Evolutionary conservation across 2,329 filamentous ascomycete genomes (phyloP), one percentile per base, ranked within the genome.

Genomic region (Berkeleyomyces basicola): DNA sequence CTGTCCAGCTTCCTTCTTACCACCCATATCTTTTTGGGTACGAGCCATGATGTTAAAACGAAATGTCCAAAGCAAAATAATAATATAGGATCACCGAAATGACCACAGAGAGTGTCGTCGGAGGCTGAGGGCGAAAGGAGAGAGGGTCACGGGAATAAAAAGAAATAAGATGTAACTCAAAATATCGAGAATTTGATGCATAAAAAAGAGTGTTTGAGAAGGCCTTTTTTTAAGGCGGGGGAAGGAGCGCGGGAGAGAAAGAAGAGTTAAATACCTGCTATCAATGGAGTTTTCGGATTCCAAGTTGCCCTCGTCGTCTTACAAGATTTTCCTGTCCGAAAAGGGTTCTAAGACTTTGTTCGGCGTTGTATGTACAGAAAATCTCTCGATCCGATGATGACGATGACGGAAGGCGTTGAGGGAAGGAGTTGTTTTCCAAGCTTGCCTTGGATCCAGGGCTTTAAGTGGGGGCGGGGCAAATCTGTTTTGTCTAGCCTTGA

Each of bases 1-100:
- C 74, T 96, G 90, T 67, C 92, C 93, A 7, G 86, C 83, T 2
- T 77, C 90, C 78, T 97, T 97, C 76, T 96, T 97, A 73, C 80
- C 86, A 75, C 87, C 90, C 66, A 95, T 90, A 61, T 77, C 81
- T 61, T 78, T 82, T 74, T 88, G 91, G 74, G 88, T 89, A 68
- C 80, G 81, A 37, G 79, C 85, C 87, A 91, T 91, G 67, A 67
- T 67, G 61, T 59, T 61, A 58, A 46, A 46, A 62, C 31, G 7
- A 55, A 60, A 60, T 23, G 36, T 43, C 49, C 58, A 43, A 46
- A 47, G 16, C 40, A 31, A 53, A 7, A 31, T 7, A 36, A 62
- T 23, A 23, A 23, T 23, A 23, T 23, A 23, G 23, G 23, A 23
- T 23, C 23, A 23, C 23, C 23, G 23, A 43, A 51, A 55, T 39